Percentiles rank a stretch among this genome's conserved stretches.
Evolutionary conservation across 495 filamentous ascomycete genomes (phyloP).

Genomic region (Schizothecium vesticola): DNA sequence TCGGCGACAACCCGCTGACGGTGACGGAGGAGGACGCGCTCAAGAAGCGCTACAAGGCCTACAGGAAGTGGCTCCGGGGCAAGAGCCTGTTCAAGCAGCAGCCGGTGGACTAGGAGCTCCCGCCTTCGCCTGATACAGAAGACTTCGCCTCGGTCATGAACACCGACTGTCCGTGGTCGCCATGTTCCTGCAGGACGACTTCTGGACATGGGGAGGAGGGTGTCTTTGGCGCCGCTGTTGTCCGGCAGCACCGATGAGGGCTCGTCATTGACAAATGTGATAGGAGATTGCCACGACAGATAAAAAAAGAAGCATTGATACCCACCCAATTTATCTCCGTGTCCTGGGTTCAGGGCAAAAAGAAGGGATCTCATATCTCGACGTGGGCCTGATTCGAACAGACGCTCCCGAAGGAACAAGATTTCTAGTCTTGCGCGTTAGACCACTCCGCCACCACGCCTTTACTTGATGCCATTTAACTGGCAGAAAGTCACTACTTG

Average conservation of each 20-base stretch:
- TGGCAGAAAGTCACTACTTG: background rate
- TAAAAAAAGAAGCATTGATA: background rate
- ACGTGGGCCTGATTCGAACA: slow-evolving; percentile 7
- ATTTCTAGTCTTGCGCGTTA: slow-evolving; percentile 7
- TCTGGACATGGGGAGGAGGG: background rate
- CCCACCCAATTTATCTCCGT: background rate
- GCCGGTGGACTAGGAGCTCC: slow-evolving; percentile 53
- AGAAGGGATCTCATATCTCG: background rate
- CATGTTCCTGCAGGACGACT: background rate
- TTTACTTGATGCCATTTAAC: background rate
- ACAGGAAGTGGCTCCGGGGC: slow-evolving; percentile 85
- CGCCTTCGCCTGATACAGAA: background rate
- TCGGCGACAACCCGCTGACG: slow-evolving; percentile 79
- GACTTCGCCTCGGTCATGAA: background rate
- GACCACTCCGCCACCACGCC: slow-evolving; percentile 6
- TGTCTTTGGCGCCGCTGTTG: background rate
- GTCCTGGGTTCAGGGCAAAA: background rate
- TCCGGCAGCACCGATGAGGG: background rate
- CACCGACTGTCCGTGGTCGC: slow-evolving; percentile 8
- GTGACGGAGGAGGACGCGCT: slow-evolving; percentile 74
- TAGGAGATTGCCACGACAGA: background rate
- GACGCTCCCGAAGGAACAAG: slow-evolving; percentile 7
- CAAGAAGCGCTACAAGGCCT: slow-evolving; percentile 95
- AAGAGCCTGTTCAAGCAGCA: slow-evolving; percentile 93
- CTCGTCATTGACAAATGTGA: background rate